Base-by-base conservation (phyloP, 495 filamentous ascomycete species). In the Venustampulla echinocandica region DNA sequence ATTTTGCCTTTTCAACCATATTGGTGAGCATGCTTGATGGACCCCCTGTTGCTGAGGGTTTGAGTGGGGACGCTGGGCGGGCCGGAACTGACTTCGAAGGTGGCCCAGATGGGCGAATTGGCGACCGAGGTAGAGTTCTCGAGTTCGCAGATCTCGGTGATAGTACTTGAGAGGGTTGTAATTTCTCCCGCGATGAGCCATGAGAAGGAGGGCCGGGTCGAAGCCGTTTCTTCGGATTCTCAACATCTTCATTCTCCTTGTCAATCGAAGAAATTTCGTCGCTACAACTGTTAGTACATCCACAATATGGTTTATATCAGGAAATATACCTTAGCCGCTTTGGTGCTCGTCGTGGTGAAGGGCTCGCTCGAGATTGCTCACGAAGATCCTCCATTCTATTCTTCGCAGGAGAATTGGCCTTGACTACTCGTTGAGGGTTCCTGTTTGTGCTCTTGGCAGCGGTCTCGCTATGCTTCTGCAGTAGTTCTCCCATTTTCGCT, bases 81-180 rank as follows among this genome's bases (percentile, higher is more conserved):
- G 76, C 66, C 2, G 77, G 49, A 37, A 72, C 69, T 3, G 71
- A 68, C 32, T 70, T 68, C 37, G 65, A 59, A 27, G 69, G 65
- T 9, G 70, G 62, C 33, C 67, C 69, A 63, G 66, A 13, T 69
- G 54, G 32, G 60, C 63, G 54, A 24, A 76, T 64, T 6, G 78
- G 78, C 3, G 79, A 81, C 42, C 73, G 69, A 2, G 76, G 81
- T 38, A 79, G 69, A 13, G 81, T 74, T 21, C 84, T 75, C 1
- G 84, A 85, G 59, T 94, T 92, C 20, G 79, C 77, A 0, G 87
- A 87, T 55, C 86, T 82, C 10, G 87, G 87, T 0, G 87, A 92
- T 10, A 92, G 74, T 19, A 90, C 76, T 63, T 67, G 79, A 59
- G 63, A 47, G 47, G 63, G 37, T 57, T 60, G 18, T 42, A 59